These are phyloP conservation scores for Salvia splendens DNA, from an alignment of 257 asterid genomes.

Conservation along the genomic window DNA sequence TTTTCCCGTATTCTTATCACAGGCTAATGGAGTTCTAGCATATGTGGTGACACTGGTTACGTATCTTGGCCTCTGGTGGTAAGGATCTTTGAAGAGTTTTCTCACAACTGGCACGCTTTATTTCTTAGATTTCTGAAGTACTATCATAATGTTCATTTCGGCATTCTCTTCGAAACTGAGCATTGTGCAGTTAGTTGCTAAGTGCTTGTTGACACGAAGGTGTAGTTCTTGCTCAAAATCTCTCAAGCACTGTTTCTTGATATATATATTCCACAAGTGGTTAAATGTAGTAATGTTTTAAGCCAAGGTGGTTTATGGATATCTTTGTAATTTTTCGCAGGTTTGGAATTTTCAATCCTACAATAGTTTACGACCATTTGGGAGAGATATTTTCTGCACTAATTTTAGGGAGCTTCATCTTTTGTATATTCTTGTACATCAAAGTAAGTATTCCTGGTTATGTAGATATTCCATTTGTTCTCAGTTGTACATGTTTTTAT, in stretches of 20 bases:
- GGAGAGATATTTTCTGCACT: conserved; percentile 93
- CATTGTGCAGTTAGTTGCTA: conserved; percentile 7
- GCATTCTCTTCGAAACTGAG: conserved; percentile 9
- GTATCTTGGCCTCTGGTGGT: conserved; percentile 92
- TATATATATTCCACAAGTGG: neutral
- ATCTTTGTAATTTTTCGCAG: conserved; percentile 42
- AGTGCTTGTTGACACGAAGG: neutral
- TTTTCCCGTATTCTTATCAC: conserved; percentile 35
- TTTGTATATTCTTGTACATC: conserved; percentile 75
- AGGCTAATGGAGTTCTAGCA: conserved; percentile 92
- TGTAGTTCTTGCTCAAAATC: conserved; percentile 2
- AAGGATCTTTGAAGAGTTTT: conserved; percentile 35
- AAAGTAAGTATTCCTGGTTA: conserved; percentile 57
- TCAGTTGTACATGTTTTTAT: conserved; percentile 17
- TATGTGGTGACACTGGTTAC: conserved; percentile 73
- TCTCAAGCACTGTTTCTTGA: conserved; percentile 6
- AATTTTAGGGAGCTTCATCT: conserved; percentile 80
- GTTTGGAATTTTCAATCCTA: conserved; percentile 89
- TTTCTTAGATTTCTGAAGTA: conserved; percentile 9
- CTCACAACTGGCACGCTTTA: conserved; percentile 8
- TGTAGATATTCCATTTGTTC: conserved; percentile 17
- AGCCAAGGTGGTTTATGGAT: conserved; percentile 11
- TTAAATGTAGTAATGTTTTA: neutral
- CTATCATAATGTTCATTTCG: neutral
- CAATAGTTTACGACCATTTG: conserved; percentile 82